Evolutionary conservation across 2,329 filamentous ascomycete species (phyloP).

Genomic region (Venturia carpophila): DNA sequence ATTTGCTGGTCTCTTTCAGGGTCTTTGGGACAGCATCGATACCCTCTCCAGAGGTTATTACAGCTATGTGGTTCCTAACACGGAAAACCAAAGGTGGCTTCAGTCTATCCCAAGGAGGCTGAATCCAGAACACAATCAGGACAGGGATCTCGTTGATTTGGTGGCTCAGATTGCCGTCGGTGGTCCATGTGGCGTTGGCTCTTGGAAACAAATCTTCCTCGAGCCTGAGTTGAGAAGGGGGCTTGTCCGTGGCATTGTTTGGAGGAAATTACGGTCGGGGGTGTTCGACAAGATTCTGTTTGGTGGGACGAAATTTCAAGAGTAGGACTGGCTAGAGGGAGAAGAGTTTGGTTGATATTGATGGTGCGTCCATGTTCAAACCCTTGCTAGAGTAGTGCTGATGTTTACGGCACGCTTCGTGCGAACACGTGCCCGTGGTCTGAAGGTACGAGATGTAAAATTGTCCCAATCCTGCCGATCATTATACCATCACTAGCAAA

Average conservation of each 20-base stretch:
- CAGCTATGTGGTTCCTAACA: not conserved
- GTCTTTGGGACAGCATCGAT: not conserved
- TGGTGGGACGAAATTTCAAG: not conserved
- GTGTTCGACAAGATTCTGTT: constrained; percentile 8
- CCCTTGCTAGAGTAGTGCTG: not conserved
- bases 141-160: not conserved
- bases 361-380: not conserved
- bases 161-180: not conserved
- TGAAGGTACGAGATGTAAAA: not conserved
- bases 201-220: constrained; percentile 11
- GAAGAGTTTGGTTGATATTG: not conserved
- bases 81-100: not conserved
- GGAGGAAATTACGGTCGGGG: not conserved
- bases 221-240: constrained; percentile 3
- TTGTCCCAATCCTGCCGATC: not conserved
- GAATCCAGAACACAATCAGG: not conserved
- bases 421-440: constrained; percentile 9
- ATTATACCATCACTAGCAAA: not conserved
- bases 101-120: not conserved
- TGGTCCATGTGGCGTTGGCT: not conserved
- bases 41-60: not conserved
- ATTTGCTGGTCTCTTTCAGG: not conserved
- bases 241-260: constrained; percentile 15
- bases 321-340: not conserved
- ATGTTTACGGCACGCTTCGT: not conserved